Evolutionary conservation across 106 monocot species (phyloP).

Genomic region (Vanilla planifolia): DNA sequence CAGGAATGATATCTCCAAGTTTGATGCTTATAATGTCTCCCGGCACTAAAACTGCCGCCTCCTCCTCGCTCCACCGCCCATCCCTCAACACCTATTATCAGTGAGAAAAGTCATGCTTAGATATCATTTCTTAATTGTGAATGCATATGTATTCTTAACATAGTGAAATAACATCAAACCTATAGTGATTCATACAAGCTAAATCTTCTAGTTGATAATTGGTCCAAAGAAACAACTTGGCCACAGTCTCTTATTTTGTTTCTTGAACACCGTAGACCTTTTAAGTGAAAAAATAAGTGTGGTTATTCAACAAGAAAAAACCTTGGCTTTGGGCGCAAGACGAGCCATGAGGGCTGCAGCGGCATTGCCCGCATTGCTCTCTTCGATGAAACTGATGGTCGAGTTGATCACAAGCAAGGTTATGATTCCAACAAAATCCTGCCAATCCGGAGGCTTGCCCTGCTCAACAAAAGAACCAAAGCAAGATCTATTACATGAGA

Average conservation of each 20-base stretch:
- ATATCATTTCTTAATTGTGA: too few relatives aligned
- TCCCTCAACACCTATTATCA: conserved; percentile 59
- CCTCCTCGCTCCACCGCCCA: conserved; percentile 74
- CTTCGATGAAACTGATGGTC: conserved; percentile 86
- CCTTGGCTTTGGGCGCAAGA: conserved; percentile 82
- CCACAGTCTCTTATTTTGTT: too few relatives aligned
- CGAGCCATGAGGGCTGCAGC: conserved; percentile 80
- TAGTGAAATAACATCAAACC: too few relatives aligned
- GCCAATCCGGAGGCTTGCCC: conserved; percentile 97
- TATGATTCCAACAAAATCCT: conserved; percentile 88
- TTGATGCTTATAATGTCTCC: conserved; percentile 89
- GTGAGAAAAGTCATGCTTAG: too few relatives aligned
- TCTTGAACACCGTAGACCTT: too few relatives aligned
- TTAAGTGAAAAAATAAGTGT: too few relatives aligned
- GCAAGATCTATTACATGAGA: too few relatives aligned
- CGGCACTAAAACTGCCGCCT: conserved; percentile 73
- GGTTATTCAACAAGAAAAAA: too few relatives aligned
- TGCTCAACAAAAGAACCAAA: conserved; percentile 12
- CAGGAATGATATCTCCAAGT: conserved; percentile 86
- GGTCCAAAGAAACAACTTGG: too few relatives aligned
- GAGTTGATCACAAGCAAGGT: conserved; percentile 74
- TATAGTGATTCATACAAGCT: too few relatives aligned
- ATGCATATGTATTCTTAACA: too few relatives aligned
- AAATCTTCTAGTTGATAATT: too few relatives aligned
- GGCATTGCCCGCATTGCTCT: conserved; percentile 81